Evolutionary conservation across 192 early-diverging fungal species (phyloP), one percentile per base, ranked within the genome.

Genomic region (Coemansia sp.): DNA sequence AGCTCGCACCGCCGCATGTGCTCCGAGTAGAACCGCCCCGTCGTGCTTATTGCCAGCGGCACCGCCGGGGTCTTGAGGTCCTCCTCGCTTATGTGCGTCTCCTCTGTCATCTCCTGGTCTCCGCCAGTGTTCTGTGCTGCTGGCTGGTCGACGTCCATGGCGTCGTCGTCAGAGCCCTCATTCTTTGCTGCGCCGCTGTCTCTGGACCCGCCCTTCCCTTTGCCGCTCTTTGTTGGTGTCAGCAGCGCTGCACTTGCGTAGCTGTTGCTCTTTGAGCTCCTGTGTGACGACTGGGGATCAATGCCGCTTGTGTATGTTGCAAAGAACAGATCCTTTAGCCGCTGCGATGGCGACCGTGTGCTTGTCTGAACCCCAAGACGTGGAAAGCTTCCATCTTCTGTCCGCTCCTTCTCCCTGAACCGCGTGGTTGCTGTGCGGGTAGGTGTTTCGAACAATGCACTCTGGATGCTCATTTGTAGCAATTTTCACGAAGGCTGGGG

Each of bases 1-100:
- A 81, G 48, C 72, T 81, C 78, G 57, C 78, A 72, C 37, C 78
- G 72, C 66, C 78, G 72, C 72, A 81, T 71, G 60, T 81, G 78
- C 63, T 81, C 78, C 37, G 78, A 81, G 68, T 81, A 81, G 56
- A 81, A 81, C 21, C 78, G 72, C 0, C 72, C 78, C 0, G 72
- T 39, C 0, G 66, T 66, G 55, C 31, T 62, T 4, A 81, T 75
- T 20, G 78, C 78, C 52, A 81, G 66, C 13, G 72, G 71, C 58
- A 81, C 78, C 33, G 63, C 63, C 2, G 72, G 66, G 0, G 63
- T 66, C 31, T 43, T 46, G 18, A 69, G 40, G 21, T 81, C 78
- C 2, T 68, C 72, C 26, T 71, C 77, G 0, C 63, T 62, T 6
- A 74, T 71, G n/a, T 53, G 59, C 20, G 48, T 26, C n/a, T n/a